Percentiles rank a stretch among this genome's conserved stretches.
These are phyloP conservation scores for Botrytis medusae DNA, from an alignment of 2,329 filamentous ascomycete genomes.

Conservation along the genomic window DNA sequence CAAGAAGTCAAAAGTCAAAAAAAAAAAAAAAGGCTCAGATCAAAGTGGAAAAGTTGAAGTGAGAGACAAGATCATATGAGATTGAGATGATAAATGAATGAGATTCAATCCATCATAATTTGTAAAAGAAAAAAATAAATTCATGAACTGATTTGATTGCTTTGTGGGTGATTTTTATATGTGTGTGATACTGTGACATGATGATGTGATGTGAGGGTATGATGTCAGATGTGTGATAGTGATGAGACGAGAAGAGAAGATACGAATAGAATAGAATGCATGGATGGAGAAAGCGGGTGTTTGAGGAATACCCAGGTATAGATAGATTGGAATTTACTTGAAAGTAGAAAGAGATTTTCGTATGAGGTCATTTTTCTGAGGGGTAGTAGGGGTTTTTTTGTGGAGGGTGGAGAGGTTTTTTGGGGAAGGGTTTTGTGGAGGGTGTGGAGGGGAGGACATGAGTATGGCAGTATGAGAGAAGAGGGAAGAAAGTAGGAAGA, in stretches of 20 bases:
- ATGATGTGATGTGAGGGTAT: neutral
- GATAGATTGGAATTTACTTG: neutral
- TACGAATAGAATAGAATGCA: neutral
- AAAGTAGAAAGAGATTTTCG: neutral
- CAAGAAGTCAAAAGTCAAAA: neutral
- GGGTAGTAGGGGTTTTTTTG: neutral
- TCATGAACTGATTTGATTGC: neutral
- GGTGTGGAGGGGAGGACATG: neutral
- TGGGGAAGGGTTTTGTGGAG: neutral
- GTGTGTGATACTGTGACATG: neutral
- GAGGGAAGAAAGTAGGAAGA: too few relatives aligned
- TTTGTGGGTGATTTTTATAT: slow-evolving; percentile 1
- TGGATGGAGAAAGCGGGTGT: neutral
- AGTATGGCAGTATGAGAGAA: too few relatives aligned
- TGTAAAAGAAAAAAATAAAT: neutral
- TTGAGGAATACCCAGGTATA: neutral
- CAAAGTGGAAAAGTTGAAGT: neutral
- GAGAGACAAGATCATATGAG: neutral
- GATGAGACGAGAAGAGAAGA: neutral
- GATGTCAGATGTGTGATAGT: neutral
- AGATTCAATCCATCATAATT: slow-evolving; percentile 2
- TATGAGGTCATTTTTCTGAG: neutral
- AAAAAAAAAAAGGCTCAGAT: neutral
- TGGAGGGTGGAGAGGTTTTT: neutral
- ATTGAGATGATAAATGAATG: slow-evolving; percentile 18